Base-by-base conservation (phyloP, 2,329 filamentous ascomycete genomes). In the Nemania abortiva region DNA sequence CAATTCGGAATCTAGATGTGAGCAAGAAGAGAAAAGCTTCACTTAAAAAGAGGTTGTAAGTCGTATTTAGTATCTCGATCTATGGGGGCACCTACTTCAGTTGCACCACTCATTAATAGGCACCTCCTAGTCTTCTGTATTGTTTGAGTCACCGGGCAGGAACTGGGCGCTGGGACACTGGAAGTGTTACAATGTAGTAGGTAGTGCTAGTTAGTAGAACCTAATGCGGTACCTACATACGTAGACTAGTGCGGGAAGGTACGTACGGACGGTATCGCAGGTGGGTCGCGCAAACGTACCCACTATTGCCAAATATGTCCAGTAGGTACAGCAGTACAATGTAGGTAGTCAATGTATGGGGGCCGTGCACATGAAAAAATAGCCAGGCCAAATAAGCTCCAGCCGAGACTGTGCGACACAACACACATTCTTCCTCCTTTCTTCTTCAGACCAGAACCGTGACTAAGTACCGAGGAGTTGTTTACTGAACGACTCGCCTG, bases 121-220 rank as follows among this genome's bases (percentile, higher is more conserved):
- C 5, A 27, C 24, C 24, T 27, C 5, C 24, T 27, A 27, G 24
- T 27, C 24, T 27, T 27, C 24, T 27, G n/a, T n/a, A 49, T 29
- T 20, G 22, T 20, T 67, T 72, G 73, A 74, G 70, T 74, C 73
- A 73, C 70, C 72, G 70, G 70, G 63, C 47, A 61, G 24, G 24
- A 27, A 27, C 24, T 27, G 24, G 24, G 24, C 24, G 5, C 39
- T 18, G 18, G 18, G 39, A 42, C 39, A 39, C 13, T 39, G 37
- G 37, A 39, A 39, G 37, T 39, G n/a, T n/a, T n/a, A n/a, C n/a
- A n/a, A n/a, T n/a, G n/a, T n/a, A n/a, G n/a, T 15, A 27, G 24
- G 24, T 27, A 27, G 37, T 47, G 18, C 10, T 47, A 47, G 37
- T 37, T 37, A 47, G 7, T 47, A 47, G 31, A 5, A 34, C 31